These are phyloP conservation scores for Pichia scutulata DNA, from an alignment of 805 yeast genomes.

Conservation along the genomic window DNA sequence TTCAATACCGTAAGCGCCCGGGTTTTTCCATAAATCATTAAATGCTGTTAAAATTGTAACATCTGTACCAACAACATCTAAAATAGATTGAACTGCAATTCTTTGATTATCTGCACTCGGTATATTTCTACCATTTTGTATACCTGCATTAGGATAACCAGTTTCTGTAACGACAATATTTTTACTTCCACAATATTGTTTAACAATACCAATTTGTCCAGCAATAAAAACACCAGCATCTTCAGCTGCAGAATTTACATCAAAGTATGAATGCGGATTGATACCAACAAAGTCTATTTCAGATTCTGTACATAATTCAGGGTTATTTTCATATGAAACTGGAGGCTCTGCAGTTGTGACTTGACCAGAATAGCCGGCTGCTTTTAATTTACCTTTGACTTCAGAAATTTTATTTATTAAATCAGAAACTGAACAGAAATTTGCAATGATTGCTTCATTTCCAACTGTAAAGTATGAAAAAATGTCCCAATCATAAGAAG, in stretches of 20 bases:
- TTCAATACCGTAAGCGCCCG: conserved; percentile 81
- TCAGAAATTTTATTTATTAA: conserved; percentile 55
- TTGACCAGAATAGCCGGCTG: conserved; percentile 70
- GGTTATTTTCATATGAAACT: conserved; percentile 53
- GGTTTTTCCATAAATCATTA: conserved; percentile 79
- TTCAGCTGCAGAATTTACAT: conserved; percentile 49
- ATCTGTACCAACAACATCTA: conserved; percentile 49
- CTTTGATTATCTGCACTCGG: conserved; percentile 67
- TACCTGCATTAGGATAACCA: conserved; percentile 79
- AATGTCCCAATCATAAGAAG: conserved; percentile 59
- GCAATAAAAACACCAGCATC: conserved; percentile 65
- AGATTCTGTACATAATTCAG: conserved; percentile 60
- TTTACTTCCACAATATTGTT: conserved; percentile 47
- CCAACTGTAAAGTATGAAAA: conserved; percentile 77
- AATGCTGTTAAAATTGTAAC: conserved; percentile 72
- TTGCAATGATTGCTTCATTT: conserved; percentile 73
- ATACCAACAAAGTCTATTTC: conserved; percentile 78
- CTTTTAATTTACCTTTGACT: conserved; percentile 49
- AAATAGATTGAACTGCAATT: conserved; percentile 57
- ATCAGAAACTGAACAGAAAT: conserved; percentile 53
- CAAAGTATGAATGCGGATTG: conserved; percentile 83
- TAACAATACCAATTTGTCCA: conserved; percentile 51
- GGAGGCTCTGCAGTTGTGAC: conserved; percentile 90
- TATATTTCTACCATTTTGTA: conserved; percentile 60
- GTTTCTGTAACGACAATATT: conserved; percentile 70